Conservation (phyloP, 306 rosid genomes). For the Medicago arabica region DNA sequence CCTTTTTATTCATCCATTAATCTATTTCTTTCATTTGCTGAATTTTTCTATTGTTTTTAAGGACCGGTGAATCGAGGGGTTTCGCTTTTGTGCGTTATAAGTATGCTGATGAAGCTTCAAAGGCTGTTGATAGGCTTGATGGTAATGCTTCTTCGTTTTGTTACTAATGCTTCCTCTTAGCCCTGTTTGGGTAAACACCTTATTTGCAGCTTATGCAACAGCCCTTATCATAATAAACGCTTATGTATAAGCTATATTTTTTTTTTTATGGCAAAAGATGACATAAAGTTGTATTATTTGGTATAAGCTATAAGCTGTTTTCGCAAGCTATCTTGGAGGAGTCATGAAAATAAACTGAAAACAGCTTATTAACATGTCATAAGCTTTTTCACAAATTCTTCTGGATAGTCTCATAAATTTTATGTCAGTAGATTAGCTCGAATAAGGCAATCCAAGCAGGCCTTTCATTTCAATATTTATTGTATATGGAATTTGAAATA, state of each 20-base stretch:
- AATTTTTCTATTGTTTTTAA: slow-evolving; percentile 16
- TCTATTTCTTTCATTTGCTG: background rate
- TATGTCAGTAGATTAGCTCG: background rate
- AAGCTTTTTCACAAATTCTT: too few species aligned
- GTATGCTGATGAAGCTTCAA: slow-evolving; percentile 87
- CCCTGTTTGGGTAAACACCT: background rate
- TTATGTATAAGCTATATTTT: background rate
- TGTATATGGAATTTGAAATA: background rate
- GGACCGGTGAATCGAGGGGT: slow-evolving; percentile 93
- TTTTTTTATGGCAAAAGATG: background rate
- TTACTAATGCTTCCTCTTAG: background rate
- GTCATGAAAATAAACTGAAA: background rate
- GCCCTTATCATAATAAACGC: too few species aligned
- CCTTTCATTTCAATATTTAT: background rate
- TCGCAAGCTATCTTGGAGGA: background rate
- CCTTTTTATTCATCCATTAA: background rate
- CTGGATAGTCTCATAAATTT: too few species aligned
- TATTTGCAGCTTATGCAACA: too few species aligned
- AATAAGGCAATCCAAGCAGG: background rate
- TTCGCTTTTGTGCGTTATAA: slow-evolving; percentile 92
- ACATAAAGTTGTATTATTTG: background rate
- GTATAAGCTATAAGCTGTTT: background rate
- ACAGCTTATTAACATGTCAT: background rate
- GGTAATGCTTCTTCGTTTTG: background rate
- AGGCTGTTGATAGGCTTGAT: slow-evolving; percentile 89